phyloP scores from a whole-genome alignment of 176 grass and related monocot genomes.

The Phragmites australis region DNA sequence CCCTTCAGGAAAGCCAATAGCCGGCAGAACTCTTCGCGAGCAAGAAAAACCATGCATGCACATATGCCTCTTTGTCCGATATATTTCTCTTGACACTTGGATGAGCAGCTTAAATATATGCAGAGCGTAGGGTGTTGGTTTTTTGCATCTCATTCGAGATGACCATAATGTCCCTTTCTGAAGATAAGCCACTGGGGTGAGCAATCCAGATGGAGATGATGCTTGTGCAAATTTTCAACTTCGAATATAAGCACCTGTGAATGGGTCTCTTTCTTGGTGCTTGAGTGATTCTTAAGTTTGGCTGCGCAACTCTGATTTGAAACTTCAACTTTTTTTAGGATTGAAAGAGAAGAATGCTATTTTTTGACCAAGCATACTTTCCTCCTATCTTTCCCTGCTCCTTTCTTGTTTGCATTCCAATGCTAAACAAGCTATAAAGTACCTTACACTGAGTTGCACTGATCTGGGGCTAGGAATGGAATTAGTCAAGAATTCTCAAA shows the following conservation, averaged over 20 bases:
- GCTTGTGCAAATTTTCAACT: slow-evolving; percentile 18
- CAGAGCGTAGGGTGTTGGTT: not conserved
- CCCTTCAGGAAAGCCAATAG: not conserved
- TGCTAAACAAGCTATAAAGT: not conserved
- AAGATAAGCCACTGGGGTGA: slow-evolving; percentile 6
- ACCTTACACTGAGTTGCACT: not conserved
- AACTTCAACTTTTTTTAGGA: not conserved
- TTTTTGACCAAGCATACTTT: slow-evolving; percentile 33
- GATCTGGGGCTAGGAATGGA: not conserved
- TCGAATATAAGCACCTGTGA: slow-evolving; percentile 27
- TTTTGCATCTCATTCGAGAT: not conserved
- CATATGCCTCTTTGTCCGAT: too few relatives aligned
- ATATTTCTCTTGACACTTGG: too few relatives aligned
- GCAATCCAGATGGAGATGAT: slow-evolving; percentile 36
- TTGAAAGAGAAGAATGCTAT: slow-evolving; percentile 40
- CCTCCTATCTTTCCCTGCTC: not conserved
- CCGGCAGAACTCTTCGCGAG: not conserved
- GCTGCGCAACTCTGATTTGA: not conserved
- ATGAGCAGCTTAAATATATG: not conserved
- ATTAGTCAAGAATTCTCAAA: not conserved
- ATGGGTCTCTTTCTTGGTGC: slow-evolving; percentile 6
- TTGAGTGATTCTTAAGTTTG: slow-evolving; percentile 44
- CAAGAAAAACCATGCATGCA: slow-evolving; percentile 19
- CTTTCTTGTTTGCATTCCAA: not conserved
- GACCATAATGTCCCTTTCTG: slow-evolving; percentile 35